Evolutionary conservation across 305 asterid genomes (phyloP).

Genomic region (Fraxinus sp.): DNA sequence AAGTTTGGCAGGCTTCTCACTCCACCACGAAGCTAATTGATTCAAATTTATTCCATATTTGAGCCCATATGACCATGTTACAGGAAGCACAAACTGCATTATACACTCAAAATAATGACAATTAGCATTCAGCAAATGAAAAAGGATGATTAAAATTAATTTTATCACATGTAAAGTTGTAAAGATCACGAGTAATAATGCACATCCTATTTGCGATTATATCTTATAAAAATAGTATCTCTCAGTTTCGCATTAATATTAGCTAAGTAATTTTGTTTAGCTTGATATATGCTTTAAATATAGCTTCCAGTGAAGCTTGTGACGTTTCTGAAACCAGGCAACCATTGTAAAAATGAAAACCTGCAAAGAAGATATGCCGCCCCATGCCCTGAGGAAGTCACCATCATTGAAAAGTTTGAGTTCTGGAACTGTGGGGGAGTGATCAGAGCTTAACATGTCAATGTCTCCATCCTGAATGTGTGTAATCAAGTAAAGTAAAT

Average conservation of each 20-base stretch:
- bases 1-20: slow-evolving; percentile 93
- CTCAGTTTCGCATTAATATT: background rate
- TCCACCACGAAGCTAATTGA: slow-evolving; percentile 90
- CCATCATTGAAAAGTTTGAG: slow-evolving; percentile 80
- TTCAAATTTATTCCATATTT: slow-evolving; percentile 55
- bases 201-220: background rate
- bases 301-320: background rate
- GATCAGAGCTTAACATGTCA: slow-evolving; percentile 95
- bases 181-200: background rate
- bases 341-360: slow-evolving; percentile 29
- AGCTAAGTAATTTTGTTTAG: background rate
- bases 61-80: slow-evolving; percentile 86
- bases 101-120: slow-evolving; percentile 2
- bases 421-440: slow-evolving; percentile 85
- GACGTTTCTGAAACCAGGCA: background rate
- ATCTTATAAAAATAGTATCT: background rate
- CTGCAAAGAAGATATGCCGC: slow-evolving; percentile 96
- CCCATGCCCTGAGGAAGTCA: slow-evolving; percentile 93
- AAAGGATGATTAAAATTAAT: background rate
- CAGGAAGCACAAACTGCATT: slow-evolving; percentile 88
- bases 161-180: background rate
- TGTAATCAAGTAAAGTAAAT: background rate
- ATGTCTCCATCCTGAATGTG: slow-evolving; percentile 71
- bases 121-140: slow-evolving; percentile 12
- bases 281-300: background rate